Base-by-base conservation (phyloP, 1,139 yeast genomes). In the Candida sojae region DNA sequence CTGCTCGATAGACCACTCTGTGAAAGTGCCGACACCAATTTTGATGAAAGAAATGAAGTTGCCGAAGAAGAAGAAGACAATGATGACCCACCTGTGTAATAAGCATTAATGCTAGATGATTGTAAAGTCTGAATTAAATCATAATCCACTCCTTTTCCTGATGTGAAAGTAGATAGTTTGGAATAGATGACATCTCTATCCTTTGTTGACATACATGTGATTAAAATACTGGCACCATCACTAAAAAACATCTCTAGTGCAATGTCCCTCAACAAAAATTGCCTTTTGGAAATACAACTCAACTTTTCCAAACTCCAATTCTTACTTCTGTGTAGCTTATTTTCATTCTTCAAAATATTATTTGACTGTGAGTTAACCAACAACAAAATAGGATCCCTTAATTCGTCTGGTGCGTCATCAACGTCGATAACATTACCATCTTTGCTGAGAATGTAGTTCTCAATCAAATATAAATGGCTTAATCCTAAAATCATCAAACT, bases 211-310 rank as follows among this genome's bases (percentile, higher is more conserved):
- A 77, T 64, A 44, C 86, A 80, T 0, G 91, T 86, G 2, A 84
- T 70, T 49, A 86, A 65, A 34, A 84, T 73, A 54, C 88, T 84
- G 3, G 84, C 80, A 0, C 95, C 96, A 62, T 86, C 84, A 30
- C 77, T 76, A 62, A 88, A 87, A 55, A 88, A 84, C 62, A 88
- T 67, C 58, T 89, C 97, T 39, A 88, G 60, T 0, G 92, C 96
- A 46, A 86, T 87, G 62, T 88, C 95, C 48, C 96, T 68, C 21
- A 88, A 70, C 25, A 89, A 63, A 57, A 88, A 89, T 42, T 86
- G 90, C 43, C 96, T 69, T 56, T 85, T 87, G 4, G 89, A 83
- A 25, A 86, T 79, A 8, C 86, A 80, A 3, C 83, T 78, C 33
- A 89, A 62, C 41, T 77, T 79, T 6, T 73, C 71, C 31, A 84